phyloP scores from a whole-genome alignment of 192 early-diverging fungal species.

The Podila horticola region DNA sequence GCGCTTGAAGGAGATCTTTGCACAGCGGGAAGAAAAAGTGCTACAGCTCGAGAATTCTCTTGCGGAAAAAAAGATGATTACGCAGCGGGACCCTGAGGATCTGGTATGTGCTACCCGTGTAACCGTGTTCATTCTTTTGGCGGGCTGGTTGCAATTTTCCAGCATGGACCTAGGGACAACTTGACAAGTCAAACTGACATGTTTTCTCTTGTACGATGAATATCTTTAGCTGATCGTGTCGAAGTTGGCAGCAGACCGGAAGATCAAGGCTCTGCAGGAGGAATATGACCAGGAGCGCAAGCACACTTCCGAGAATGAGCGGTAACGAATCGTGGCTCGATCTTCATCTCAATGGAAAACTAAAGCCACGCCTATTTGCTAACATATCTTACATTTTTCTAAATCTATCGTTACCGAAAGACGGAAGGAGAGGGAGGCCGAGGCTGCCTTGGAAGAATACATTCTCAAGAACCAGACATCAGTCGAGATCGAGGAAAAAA shows the following conservation, averaged over 20 bases:
- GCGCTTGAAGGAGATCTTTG: background rate
- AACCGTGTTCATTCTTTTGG: no score
- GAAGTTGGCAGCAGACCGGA: background rate
- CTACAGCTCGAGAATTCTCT: background rate
- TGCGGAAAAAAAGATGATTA: slow-evolving; percentile 5
- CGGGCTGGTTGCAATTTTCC: no score
- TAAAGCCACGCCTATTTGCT: background rate
- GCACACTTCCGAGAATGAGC: slow-evolving; percentile 14
- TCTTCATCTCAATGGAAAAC: no score
- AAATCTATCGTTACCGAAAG: background rate
- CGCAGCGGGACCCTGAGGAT: background rate
- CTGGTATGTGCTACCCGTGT: background rate
- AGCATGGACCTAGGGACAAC: no score
- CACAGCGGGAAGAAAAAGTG: background rate
- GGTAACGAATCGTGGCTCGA: slow-evolving; percentile 3
- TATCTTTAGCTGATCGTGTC: background rate
- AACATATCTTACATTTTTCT: background rate
- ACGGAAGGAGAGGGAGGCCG: slow-evolving; percentile 14
- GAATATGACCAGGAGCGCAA: slow-evolving; percentile 7
- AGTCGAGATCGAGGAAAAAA: slow-evolving; percentile 14
- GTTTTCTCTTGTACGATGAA: background rate
- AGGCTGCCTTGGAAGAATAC: slow-evolving; percentile 13
- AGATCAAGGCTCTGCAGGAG: background rate
- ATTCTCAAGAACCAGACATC: slow-evolving; percentile 4
- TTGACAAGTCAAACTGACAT: background rate